phyloP scores from a whole-genome alignment of 2,329 filamentous ascomycete species.

The Sarocladium brachiariae region DNA sequence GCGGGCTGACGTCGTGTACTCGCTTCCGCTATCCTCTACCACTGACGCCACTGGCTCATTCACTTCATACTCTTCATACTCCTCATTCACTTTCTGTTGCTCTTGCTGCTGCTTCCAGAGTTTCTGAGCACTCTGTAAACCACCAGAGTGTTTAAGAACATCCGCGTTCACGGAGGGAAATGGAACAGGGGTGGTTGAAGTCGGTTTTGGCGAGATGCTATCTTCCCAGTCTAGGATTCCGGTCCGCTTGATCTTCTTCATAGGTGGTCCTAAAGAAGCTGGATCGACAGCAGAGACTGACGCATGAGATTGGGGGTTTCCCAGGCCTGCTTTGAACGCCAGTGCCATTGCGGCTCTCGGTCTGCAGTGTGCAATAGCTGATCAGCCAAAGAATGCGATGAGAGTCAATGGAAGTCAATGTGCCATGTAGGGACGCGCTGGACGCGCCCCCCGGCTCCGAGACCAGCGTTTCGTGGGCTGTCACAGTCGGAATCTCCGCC shows the following conservation, averaged over 20 bases:
- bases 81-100: background rate
- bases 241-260: conserved; percentile 13
- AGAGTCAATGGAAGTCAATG: too few relatives aligned
- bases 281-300: background rate
- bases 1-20: background rate
- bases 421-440: background rate
- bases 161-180: too few relatives aligned
- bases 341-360: background rate
- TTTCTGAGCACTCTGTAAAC: conserved; percentile 18
- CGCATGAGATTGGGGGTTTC: background rate
- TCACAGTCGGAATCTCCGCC: too few relatives aligned
- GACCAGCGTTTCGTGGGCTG: too few relatives aligned
- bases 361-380: too few relatives aligned
- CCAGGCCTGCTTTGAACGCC: background rate
- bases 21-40: background rate
- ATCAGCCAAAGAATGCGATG: too few relatives aligned
- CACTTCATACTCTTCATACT: background rate
- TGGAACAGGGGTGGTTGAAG: background rate
- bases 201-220: background rate
- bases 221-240: conserved; percentile 15
- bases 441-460: too few relatives aligned
- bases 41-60: background rate
- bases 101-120: conserved; percentile 20
- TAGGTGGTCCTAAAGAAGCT: background rate
- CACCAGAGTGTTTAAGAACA: background rate